Evolutionary conservation across 768 basidiomycete species (phyloP).

Genomic region (Cubamyces sp.): DNA sequence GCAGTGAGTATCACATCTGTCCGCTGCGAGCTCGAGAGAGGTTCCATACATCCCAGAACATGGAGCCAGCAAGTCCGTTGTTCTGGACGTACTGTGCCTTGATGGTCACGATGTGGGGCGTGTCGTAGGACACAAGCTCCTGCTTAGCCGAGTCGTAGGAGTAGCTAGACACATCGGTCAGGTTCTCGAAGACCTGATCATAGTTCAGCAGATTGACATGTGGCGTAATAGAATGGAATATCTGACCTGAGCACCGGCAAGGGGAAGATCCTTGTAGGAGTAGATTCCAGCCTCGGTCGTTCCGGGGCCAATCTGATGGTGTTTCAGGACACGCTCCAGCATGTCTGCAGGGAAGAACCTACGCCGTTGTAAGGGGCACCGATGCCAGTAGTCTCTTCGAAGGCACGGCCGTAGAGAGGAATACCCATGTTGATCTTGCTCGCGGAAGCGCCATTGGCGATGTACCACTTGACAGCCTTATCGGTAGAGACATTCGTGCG

Average conservation of each 20-base stretch:
- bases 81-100: constrained; percentile 72
- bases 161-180: constrained; percentile 70
- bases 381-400: constrained; percentile 69
- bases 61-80: constrained; percentile 67
- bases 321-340: background rate
- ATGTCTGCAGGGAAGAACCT: constrained; percentile 24
- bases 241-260: constrained; percentile 38
- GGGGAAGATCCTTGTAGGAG: constrained; percentile 74
- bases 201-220: background rate
- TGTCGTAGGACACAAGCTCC: constrained; percentile 81
- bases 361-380: constrained; percentile 72
- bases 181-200: constrained; percentile 57
- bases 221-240: background rate
- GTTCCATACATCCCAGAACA: constrained; percentile 67
- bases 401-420: constrained; percentile 81
- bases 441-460: constrained; percentile 61
- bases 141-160: constrained; percentile 68
- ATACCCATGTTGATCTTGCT: constrained; percentile 76
- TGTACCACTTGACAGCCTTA: constrained; percentile 62
- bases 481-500: constrained; percentile 74
- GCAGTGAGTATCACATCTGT: background rate
- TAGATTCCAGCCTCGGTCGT: constrained; percentile 74
- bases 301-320: constrained; percentile 65
- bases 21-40: background rate
- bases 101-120: constrained; percentile 62